phyloP scores from a whole-genome alignment of 1,284 basidiomycete genomes.

The Jaminaea rosea region DNA sequence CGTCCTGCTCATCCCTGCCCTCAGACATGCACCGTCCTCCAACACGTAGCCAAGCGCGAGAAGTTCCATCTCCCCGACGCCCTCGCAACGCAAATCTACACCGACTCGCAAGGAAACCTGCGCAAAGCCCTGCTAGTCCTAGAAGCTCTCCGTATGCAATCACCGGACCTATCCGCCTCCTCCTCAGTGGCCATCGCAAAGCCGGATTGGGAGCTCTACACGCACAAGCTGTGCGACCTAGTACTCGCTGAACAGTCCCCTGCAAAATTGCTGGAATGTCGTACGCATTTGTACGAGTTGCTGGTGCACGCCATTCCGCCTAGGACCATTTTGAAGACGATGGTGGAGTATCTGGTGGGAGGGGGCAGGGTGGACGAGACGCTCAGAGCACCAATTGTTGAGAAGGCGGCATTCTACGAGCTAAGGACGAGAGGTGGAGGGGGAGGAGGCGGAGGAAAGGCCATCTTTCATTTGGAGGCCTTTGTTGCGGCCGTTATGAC shows the following conservation, averaged over 20 bases:
- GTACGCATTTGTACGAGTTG: constrained; percentile 88
- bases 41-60: constrained; percentile 70
- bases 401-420: constrained; percentile 72
- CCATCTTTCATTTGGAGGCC: constrained; percentile 44
- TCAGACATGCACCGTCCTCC: constrained; percentile 71
- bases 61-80: constrained; percentile 70
- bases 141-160: constrained; percentile 80
- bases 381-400: constrained; percentile 28
- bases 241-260: constrained; percentile 92
- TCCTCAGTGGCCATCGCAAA: constrained; percentile 56
- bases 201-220: constrained; percentile 99
- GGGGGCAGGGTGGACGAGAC: constrained; percentile 60
- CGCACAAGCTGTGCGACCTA: constrained; percentile 80
- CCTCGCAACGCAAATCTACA: constrained; percentile 64
- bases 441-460: background rate
- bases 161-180: constrained; percentile 2
- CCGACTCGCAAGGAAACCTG: constrained; percentile 78
- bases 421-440: background rate
- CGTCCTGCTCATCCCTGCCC: background rate
- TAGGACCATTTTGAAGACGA: constrained; percentile 50
- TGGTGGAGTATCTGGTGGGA: constrained; percentile 70
- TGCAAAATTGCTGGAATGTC: constrained; percentile 77
- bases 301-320: constrained; percentile 97
- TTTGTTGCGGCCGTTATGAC: constrained; percentile 45
- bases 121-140: constrained; percentile 88